Evolutionary conservation across 495 filamentous ascomycete genomes (phyloP).

Genomic region (Podospora australis): DNA sequence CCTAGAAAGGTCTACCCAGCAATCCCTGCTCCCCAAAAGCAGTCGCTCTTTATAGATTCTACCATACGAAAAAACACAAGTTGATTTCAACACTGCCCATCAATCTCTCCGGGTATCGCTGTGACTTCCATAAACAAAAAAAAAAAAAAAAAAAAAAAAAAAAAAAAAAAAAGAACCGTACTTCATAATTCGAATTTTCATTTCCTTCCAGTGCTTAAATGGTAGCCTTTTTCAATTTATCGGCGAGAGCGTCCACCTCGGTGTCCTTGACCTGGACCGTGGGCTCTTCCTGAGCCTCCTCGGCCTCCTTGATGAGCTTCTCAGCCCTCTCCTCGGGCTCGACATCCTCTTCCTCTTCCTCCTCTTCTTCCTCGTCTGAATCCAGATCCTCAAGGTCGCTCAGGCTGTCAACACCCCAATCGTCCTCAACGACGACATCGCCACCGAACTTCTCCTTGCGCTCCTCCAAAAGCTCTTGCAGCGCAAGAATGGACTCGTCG

Average conservation of each 20-base stretch:
- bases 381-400: slow-evolving; percentile 76
- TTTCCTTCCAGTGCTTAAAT: slow-evolving; percentile 22
- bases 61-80: slow-evolving; percentile 9
- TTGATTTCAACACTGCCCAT: neutral
- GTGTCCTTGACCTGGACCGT: slow-evolving; percentile 65
- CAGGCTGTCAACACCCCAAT: slow-evolving; percentile 80
- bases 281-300: slow-evolving; percentile 67
- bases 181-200: slow-evolving; percentile 1
- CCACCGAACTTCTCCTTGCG: slow-evolving; percentile 57
- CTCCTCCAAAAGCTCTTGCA: slow-evolving; percentile 47
- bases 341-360: slow-evolving; percentile 60
- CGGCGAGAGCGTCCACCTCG: slow-evolving; percentile 75
- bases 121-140: slow-evolving; percentile 10
- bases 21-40: too few relatives aligned
- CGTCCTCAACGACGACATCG: slow-evolving; percentile 53
- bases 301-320: slow-evolving; percentile 61
- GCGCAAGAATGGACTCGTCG: slow-evolving; percentile 51
- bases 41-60: too few relatives aligned
- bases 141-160: neutral
- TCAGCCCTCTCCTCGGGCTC: slow-evolving; percentile 53
- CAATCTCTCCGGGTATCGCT: slow-evolving; percentile 23
- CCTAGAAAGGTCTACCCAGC: too few relatives aligned
- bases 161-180: neutral
- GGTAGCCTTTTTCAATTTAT: slow-evolving; percentile 61
- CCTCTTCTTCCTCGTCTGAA: slow-evolving; percentile 64